Evolutionary conservation across 345 rosid species (phyloP), one percentile per base, ranked within the genome.

Genomic region (Sisymbrium altissimum): DNA sequence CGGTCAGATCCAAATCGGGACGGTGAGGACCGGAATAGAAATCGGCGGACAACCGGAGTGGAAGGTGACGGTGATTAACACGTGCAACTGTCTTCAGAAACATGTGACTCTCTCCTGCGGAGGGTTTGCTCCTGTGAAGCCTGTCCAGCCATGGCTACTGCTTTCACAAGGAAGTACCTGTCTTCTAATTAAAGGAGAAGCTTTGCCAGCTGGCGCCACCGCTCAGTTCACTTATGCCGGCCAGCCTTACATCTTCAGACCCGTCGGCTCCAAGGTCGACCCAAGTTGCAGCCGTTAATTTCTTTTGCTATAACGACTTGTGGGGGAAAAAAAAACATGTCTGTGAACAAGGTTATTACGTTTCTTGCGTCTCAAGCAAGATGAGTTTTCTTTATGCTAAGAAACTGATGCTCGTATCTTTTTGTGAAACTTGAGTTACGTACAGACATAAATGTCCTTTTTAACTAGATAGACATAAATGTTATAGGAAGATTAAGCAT

Each of bases 11-110:
- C 6, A 13, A 53, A 70, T 76, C 60, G 75, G 53, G 1, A 48
- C 53, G 64, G 75, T 33, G 18, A 53, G 66, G 58, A 76, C 79
- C 0, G 66, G 75, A 7, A 36, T 17, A 70, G 44, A 44, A 15
- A 17, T 76, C 33, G 41, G 7, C 8, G 71, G 60, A 36, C 10
- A 76, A 63, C 32, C n/a, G 25, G 80, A 69, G 66, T 76, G 80
- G 80, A 63, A 38, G 63, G 75, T 76, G 60, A 63, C 66, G 33
- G 75, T 76, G 45, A 30, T 2, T 14, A 76, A 76, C 66, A 70
- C 66, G 75, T 70, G 80, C n/a, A 38, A 4, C 3, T 70, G 75
- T 54, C 5, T 8, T 45, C 80, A 76, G 38, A 44, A 61, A 35
- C 4, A 55, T 5, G 75, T 76, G 71, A 55, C 50, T 5, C 54